Evolutionary conservation across 2,329 filamentous ascomycete species (phyloP).

Genomic region (Xylaria digitata): DNA sequence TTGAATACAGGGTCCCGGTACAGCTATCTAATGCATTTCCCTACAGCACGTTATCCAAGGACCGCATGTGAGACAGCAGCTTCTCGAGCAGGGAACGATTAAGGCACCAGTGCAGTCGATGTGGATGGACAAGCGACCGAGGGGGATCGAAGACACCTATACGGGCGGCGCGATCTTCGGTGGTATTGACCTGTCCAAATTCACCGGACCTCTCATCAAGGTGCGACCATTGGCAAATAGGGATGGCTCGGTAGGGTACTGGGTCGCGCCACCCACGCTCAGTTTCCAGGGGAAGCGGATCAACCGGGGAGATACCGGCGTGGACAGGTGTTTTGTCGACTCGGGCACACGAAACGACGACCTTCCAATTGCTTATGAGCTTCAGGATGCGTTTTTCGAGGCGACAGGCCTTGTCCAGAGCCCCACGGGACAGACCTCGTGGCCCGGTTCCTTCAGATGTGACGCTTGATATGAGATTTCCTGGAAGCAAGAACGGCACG

Average conservation of each 20-base stretch:
- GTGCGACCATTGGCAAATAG: conserved; percentile 37
- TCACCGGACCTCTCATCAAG: conserved; percentile 48
- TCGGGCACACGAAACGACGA: conserved; percentile 48
- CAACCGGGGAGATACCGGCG: conserved; percentile 21
- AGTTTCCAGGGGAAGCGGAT: conserved; percentile 41
- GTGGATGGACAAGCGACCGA: conserved; percentile 51
- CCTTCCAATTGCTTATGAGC: conserved; percentile 35
- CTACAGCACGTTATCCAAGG: conserved; percentile 39
- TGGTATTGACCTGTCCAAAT: conserved; percentile 52
- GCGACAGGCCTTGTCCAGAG: conserved; percentile 36
- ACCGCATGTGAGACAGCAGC: conserved; percentile 50
- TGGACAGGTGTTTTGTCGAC: conserved; percentile 47
- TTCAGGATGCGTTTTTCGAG: conserved; percentile 38
- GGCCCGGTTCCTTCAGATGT: conserved; percentile 48
- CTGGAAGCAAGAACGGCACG: conserved; percentile 40
- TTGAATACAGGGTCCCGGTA: too few species aligned
- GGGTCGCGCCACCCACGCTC: conserved; percentile 42
- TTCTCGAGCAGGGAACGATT: conserved; percentile 47
- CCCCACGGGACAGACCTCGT: conserved; percentile 39
- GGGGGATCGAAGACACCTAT: conserved; percentile 41
- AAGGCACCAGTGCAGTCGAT: conserved; percentile 48
- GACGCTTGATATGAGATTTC: conserved; percentile 46
- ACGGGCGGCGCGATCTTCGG: conserved; percentile 50
- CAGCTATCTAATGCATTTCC: neutral
- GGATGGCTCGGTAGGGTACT: conserved; percentile 36